Evolutionary conservation across 768 basidiomycete species (phyloP).

Genomic region (Coprinopsis marcescibilis): DNA sequence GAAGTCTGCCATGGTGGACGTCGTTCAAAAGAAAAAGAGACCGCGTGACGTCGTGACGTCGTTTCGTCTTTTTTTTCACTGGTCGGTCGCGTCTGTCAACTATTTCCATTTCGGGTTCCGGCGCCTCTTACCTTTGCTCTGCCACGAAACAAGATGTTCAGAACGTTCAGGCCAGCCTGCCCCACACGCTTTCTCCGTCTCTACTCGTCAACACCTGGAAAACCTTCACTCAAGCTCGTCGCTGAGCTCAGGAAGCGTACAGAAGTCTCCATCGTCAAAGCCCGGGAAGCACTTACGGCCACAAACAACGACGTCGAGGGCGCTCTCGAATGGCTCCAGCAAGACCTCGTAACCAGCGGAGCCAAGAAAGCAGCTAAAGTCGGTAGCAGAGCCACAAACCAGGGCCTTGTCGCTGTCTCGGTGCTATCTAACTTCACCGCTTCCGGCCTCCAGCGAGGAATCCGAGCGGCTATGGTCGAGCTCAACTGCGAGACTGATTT

Average conservation of each 20-base stretch:
- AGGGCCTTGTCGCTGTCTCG: conserved; percentile 78
- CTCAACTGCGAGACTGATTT: conserved; percentile 97
- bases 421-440: conserved; percentile 58
- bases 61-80: too few relatives aligned
- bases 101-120: too few relatives aligned
- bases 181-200: conserved; percentile 19
- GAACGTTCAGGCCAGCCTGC: conserved; percentile 14
- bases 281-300: conserved; percentile 77
- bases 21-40: conserved; percentile 8
- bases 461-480: conserved; percentile 85
- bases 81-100: too few relatives aligned
- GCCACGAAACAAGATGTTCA: conserved; percentile 15
- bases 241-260: conserved; percentile 79
- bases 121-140: conserved; percentile 13
- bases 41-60: background rate
- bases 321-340: conserved; percentile 78
- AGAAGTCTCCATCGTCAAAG: conserved; percentile 81
- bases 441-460: conserved; percentile 28
- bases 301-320: conserved; percentile 66
- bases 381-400: conserved; percentile 60
- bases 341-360: conserved; percentile 66
- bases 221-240: conserved; percentile 70
- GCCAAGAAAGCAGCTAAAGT: conserved; percentile 82
- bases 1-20: conserved; percentile 39
- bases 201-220: conserved; percentile 51